Percentiles rank a stretch among this genome's conserved stretches.
Evolutionary conservation across 108 stramenopile genomes (phyloP).

Genomic region (Nitzschia inconspicua): DNA sequence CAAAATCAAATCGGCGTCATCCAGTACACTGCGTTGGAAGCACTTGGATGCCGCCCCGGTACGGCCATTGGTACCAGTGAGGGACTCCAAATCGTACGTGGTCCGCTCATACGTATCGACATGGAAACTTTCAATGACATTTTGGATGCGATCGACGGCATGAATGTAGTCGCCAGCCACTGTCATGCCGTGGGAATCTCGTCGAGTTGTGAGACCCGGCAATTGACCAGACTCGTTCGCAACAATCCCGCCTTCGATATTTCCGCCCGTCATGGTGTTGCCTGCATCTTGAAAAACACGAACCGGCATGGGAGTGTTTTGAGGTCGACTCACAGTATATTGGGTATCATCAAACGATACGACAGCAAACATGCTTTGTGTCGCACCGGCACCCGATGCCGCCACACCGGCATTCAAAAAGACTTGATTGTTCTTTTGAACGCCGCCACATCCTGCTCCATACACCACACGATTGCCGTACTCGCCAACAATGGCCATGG

Average conservation of each 20-base stretch:
- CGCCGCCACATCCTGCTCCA: constrained; percentile 33
- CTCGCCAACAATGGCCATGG: constrained; percentile 33
- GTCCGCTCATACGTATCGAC: constrained; percentile 6
- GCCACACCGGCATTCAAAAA: constrained; percentile 23
- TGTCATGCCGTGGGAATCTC: constrained; percentile 31
- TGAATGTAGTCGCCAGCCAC: constrained; percentile 29
- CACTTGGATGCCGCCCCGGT: constrained; percentile 8
- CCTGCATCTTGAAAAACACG: constrained; percentile 12
- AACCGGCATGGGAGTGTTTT: constrained; percentile 6
- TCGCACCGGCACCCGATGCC: constrained; percentile 4
- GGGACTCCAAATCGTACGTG: constrained; percentile 15
- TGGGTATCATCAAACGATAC: constrained; percentile 12
- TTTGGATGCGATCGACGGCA: constrained; percentile 30
- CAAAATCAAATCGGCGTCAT: constrained; percentile 1
- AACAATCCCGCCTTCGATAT: not conserved
- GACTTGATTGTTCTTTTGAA: constrained; percentile 1
- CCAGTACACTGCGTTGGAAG: constrained; percentile 1
- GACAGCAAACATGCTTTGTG: constrained; percentile 17
- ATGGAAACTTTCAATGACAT: constrained; percentile 25
- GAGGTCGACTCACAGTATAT: not conserved
- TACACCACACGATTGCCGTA: constrained; percentile 17
- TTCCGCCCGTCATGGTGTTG: constrained; percentile 16
- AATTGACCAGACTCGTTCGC: constrained; percentile 24
- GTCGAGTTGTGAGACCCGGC: constrained; percentile 24
- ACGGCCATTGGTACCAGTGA: constrained; percentile 4